These are phyloP conservation scores for Colletotrichum siamense DNA, from an alignment of 2,329 filamentous ascomycete species.

Conservation along the genomic window DNA sequence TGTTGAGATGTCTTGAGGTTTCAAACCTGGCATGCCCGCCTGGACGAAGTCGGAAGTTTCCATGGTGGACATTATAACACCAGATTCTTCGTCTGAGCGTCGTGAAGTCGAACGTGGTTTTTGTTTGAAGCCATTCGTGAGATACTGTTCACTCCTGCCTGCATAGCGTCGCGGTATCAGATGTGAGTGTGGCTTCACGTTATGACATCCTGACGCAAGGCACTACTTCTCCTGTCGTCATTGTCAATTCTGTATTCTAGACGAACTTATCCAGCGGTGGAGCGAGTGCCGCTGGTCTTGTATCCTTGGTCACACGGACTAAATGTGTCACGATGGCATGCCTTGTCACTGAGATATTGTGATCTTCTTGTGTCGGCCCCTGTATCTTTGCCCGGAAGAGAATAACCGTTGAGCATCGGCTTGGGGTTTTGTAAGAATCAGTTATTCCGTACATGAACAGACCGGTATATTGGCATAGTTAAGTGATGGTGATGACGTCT, in stretches of 20 bases:
- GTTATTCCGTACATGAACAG: neutral
- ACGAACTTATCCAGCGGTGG: no score
- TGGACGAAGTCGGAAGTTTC: neutral
- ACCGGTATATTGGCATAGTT: neutral
- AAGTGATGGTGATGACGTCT: neutral
- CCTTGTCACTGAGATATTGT: neutral
- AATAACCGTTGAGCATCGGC: neutral
- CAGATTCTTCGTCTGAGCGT: neutral
- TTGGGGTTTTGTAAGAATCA: neutral
- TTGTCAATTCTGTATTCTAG: neutral
- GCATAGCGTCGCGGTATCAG: neutral
- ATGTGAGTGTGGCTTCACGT: neutral
- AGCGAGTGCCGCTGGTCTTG: neutral
- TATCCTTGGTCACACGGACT: neutral
- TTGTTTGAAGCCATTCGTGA: neutral
- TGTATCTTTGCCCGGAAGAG: neutral
- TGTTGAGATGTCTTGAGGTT: no score
- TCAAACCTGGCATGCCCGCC: neutral
- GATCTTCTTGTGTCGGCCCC: neutral
- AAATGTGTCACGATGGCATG: neutral
- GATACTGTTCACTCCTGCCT: neutral
- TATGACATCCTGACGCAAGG: neutral
- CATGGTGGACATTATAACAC: neutral
- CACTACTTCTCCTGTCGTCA: neutral
- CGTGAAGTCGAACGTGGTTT: accelerated